Conservation (phyloP, 192 early-diverging fungal species). For the Gonapodya sp. region DNA sequence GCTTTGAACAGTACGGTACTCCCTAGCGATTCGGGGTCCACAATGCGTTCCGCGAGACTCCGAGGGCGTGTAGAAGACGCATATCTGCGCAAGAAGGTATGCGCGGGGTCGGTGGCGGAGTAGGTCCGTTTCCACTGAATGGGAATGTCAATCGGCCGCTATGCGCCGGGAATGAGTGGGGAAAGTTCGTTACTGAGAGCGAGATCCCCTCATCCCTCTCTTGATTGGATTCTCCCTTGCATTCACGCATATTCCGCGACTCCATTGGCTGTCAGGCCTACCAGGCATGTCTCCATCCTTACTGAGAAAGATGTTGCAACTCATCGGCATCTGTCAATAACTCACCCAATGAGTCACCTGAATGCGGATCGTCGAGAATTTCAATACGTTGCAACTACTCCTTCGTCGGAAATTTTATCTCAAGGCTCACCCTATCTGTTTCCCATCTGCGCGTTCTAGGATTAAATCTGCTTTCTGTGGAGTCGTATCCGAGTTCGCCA, state of each 20-base stretch:
- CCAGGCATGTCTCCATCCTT: too few relatives aligned
- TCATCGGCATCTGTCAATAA: not conserved
- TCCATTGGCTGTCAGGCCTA: too few relatives aligned
- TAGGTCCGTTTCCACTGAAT: not conserved
- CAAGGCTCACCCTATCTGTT: slow-evolving; percentile 3
- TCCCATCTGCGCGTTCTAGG: not conserved
- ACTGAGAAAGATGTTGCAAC: not conserved
- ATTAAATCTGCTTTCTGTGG: not conserved
- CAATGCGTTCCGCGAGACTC: not conserved
- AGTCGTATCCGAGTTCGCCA: slow-evolving; percentile 5
- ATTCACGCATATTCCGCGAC: too few relatives aligned
- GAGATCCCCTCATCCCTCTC: too few relatives aligned
- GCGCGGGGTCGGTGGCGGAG: not conserved
- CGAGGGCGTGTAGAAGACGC: not conserved
- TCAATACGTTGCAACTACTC: not conserved
- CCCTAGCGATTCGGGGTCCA: not conserved
- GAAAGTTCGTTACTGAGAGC: not conserved
- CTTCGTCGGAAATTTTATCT: too few relatives aligned
- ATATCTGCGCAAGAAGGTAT: not conserved
- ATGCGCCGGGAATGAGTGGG: not conserved
- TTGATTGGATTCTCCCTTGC: too few relatives aligned
- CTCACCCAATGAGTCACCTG: not conserved
- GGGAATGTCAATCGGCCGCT: not conserved
- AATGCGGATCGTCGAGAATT: not conserved
- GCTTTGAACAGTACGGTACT: not conserved